Evolutionary conservation across 805 yeast genomes (phyloP).

Genomic region (Candida mattraensis): DNA sequence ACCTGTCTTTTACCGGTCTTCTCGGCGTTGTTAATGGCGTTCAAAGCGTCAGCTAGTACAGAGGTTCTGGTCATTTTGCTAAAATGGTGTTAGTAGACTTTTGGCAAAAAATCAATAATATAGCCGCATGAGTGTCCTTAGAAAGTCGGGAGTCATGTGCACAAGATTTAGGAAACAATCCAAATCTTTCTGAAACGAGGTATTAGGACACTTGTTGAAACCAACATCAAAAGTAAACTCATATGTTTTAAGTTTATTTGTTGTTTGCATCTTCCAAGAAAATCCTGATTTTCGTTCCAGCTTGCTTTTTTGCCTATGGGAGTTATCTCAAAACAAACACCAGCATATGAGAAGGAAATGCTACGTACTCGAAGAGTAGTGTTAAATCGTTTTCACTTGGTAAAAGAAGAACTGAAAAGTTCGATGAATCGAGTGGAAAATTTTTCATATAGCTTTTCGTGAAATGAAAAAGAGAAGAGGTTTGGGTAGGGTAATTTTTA

Average conservation of each 20-base stretch:
- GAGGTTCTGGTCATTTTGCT: constrained; percentile 93
- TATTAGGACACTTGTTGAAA: constrained; percentile 16
- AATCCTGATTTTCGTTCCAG: constrained; percentile 36
- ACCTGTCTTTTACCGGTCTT: constrained; percentile 99
- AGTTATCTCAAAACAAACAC: constrained; percentile 7
- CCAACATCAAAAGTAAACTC: constrained; percentile 12
- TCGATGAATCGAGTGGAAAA: constrained; percentile 6
- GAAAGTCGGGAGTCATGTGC: constrained; percentile 45
- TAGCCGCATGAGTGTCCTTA: constrained; percentile 50
- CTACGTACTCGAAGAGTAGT: constrained; percentile 8
- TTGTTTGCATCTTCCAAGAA: constrained; percentile 17
- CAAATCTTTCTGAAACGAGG: constrained; percentile 16
- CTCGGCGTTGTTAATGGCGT: constrained; percentile 98
- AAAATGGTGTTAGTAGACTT: constrained; percentile 29
- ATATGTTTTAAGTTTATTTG: constrained; percentile 4
- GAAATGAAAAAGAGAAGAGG: constrained; percentile 1
- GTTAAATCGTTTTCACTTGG: constrained; percentile 2
- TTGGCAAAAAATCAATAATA: constrained; percentile 32
- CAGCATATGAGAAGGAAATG: constrained; percentile 4
- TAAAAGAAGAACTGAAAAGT: constrained; percentile 1
- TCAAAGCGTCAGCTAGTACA: constrained; percentile 97
- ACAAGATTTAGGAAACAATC: constrained; percentile 11
- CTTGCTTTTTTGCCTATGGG: constrained; percentile 23
- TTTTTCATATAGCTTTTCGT: constrained; percentile 1
- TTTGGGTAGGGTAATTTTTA: too few relatives aligned